Conservation (phyloP, 208 protist genomes). For the Angomonas ambiguus region DNA sequence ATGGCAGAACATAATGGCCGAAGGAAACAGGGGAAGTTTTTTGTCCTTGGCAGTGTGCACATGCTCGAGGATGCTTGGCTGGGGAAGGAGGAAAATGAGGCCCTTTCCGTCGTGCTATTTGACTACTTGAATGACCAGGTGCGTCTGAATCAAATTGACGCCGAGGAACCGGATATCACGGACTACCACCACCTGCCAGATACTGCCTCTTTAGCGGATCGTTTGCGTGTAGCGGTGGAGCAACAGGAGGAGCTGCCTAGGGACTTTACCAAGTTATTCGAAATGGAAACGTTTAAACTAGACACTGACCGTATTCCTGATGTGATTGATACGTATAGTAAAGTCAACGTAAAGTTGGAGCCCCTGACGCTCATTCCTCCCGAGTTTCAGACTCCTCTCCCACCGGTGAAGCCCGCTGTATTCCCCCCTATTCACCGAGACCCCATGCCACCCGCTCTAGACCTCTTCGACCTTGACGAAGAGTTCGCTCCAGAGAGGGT, state of each 20-base stretch:
- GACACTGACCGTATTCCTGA: conserved; percentile 93
- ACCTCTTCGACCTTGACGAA: conserved; percentile 96
- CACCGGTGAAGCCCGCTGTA: conserved; percentile 91
- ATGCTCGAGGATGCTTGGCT: conserved; percentile 94
- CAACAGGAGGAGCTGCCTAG: conserved; percentile 93
- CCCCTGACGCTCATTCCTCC: conserved; percentile 94
- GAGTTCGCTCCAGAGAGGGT: conserved; percentile 95
- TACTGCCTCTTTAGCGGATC: conserved; percentile 89
- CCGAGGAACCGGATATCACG: conserved; percentile 92
- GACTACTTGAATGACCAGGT: conserved; percentile 85
- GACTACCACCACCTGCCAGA: conserved; percentile 95
- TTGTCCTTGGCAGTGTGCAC: conserved; percentile 85
- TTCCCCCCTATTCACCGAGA: conserved; percentile 93
- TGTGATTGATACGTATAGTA: conserved; percentile 87
- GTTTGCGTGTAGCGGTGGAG: conserved; percentile 92
- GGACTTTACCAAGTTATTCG: conserved; percentile 94
- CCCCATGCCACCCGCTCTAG: conserved; percentile 85
- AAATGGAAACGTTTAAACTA: conserved; percentile 92
- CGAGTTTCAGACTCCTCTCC: conserved; percentile 93
- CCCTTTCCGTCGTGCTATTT: conserved; percentile 81
- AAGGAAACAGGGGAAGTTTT: conserved; percentile 86
- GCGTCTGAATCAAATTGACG: conserved; percentile 93
- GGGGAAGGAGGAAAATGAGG: conserved; percentile 92
- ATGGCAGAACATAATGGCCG: conserved; percentile 65
- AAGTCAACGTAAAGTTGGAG: conserved; percentile 92